phyloP scores from a whole-genome alignment of 2,329 filamentous ascomycete species.

The Chaetomium olivaceum region DNA sequence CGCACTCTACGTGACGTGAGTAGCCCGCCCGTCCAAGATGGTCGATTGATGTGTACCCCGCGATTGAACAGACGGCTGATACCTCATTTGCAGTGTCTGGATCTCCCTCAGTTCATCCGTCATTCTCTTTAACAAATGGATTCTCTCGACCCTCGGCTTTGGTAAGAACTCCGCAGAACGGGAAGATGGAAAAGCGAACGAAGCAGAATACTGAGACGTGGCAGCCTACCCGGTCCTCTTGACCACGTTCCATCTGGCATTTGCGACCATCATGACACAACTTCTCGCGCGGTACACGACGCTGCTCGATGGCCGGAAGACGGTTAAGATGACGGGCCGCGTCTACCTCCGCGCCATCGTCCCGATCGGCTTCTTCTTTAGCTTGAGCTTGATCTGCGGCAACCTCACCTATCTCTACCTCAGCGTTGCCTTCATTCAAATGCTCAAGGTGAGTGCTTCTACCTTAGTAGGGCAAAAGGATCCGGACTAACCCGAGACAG shows the following conservation, averaged over 20 bases:
- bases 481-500: constrained; percentile 44
- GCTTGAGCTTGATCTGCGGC: constrained; percentile 91
- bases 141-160: constrained; percentile 83
- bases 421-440: constrained; percentile 96
- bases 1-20: constrained; percentile 77
- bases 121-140: constrained; percentile 99
- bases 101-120: constrained; percentile 90
- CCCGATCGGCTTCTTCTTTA: constrained; percentile 94
- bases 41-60: neutral
- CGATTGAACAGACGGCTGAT: constrained; percentile 13
- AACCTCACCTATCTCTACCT: constrained; percentile 96
- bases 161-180: constrained; percentile 53
- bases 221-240: constrained; percentile 74
- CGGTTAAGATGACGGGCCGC: constrained; percentile 93
- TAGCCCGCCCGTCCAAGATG: constrained; percentile 27
- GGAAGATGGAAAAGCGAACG: neutral
- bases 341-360: constrained; percentile 93
- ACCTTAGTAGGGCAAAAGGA: neutral
- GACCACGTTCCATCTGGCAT: constrained; percentile 92
- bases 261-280: constrained; percentile 93
- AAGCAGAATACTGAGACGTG: constrained; percentile 34
- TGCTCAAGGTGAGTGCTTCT: constrained; percentile 78
- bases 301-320: constrained; percentile 90
- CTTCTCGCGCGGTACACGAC: constrained; percentile 85
- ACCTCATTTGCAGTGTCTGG: constrained; percentile 66